Percentiles rank a stretch among this genome's conserved stretches.
Conservation (phyloP, 495 filamentous ascomycete genomes). For the Evernia prunastri region DNA sequence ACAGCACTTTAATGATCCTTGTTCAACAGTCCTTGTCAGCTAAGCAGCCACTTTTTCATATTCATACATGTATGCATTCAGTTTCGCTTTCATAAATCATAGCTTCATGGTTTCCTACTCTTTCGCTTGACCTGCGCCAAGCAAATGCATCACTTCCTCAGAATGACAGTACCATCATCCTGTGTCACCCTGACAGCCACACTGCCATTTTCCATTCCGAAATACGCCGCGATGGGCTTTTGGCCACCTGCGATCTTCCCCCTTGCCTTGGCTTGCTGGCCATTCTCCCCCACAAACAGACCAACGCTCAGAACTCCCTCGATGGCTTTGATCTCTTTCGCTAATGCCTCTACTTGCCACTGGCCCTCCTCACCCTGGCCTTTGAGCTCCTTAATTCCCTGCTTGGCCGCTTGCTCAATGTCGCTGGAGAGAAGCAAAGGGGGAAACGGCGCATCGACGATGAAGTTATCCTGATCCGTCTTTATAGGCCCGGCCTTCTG, state of each 20-base stretch:
- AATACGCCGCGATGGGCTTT: conserved; percentile 89
- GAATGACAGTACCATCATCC: conserved; percentile 10
- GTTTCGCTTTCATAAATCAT: not conserved
- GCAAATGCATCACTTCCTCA: conserved; percentile 7
- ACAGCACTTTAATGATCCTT: not conserved
- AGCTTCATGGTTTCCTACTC: conserved; percentile 1
- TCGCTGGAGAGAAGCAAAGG: conserved; percentile 60
- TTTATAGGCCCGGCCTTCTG: conserved; percentile 75
- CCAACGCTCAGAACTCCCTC: conserved; percentile 88
- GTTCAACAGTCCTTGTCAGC: not conserved
- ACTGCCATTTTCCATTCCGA: conserved; percentile 78
- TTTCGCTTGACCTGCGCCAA: not conserved
- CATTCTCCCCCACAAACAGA: conserved; percentile 75
- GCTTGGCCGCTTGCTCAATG: conserved; percentile 31
- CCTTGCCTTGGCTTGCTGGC: conserved; percentile 52
- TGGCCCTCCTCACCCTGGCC: conserved; percentile 49
- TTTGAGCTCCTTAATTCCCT: conserved; percentile 27
- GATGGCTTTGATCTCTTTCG: conserved; percentile 67
- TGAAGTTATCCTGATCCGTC: conserved; percentile 90
- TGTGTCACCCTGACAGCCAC: conserved; percentile 48
- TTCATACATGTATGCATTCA: not conserved
- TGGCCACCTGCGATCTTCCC: conserved; percentile 64
- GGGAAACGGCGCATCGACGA: conserved; percentile 84
- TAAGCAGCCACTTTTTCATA: not conserved
- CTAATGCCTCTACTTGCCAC: conserved; percentile 75